Conservation (phyloP, 1,139 yeast species). For the Petasospora rhodanensis region DNA sequence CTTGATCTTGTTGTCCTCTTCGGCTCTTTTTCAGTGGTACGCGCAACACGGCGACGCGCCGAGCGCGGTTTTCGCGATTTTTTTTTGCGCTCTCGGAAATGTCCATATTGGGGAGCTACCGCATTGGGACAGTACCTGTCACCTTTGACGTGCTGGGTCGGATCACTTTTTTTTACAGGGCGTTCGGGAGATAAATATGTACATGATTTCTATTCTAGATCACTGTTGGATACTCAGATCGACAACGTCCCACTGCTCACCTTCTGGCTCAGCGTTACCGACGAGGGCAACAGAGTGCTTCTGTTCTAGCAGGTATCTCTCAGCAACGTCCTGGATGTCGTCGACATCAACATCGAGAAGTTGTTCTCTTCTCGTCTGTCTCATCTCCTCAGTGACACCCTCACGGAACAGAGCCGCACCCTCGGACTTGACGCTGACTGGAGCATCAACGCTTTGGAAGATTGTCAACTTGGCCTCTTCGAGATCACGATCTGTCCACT, state of each 20-base stretch:
- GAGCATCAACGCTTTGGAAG: constrained; percentile 91
- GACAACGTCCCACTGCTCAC: constrained; percentile 19
- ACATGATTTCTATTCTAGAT: constrained; percentile 1
- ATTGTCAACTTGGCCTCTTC: constrained; percentile 88
- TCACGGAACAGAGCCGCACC: constrained; percentile 64
- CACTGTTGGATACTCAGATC: constrained; percentile 14
- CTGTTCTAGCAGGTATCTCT: constrained; percentile 44
- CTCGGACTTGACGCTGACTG: constrained; percentile 74
- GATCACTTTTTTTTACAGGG: too few relatives aligned
- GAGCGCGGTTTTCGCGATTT: neutral
- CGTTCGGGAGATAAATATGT: too few relatives aligned
- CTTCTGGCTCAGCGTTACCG: constrained; percentile 17
- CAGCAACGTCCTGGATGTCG: constrained; percentile 62
- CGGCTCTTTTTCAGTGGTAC: neutral
- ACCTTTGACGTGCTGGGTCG: neutral
- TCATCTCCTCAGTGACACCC: constrained; percentile 73
- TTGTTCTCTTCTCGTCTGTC: constrained; percentile 72
- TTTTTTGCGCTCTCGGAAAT: neutral
- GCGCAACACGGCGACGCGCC: too few relatives aligned
- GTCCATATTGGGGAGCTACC: neutral
- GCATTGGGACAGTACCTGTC: neutral
- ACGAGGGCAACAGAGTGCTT: constrained; percentile 21
- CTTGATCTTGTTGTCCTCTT: constrained; percentile 13
- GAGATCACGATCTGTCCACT: constrained; percentile 56
- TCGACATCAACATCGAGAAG: constrained; percentile 58